Conservation (phyloP, 1,139 yeast genomes). For the Geotrichum aggregatum region DNA sequence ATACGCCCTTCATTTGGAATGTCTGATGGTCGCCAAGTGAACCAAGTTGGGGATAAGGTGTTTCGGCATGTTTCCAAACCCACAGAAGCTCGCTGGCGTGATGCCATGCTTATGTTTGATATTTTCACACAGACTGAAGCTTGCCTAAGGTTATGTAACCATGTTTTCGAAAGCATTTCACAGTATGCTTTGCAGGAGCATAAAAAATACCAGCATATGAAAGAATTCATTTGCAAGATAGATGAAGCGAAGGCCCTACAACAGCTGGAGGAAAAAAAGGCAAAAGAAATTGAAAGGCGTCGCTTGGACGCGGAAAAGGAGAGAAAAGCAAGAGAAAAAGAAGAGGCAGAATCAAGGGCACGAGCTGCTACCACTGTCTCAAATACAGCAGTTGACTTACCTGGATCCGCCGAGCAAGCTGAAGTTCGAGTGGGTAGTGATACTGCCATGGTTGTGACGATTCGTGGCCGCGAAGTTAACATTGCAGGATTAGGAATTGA, state of each 20-base stretch:
- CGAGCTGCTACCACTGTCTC: not conserved
- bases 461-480: constrained; percentile 78
- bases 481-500: constrained; percentile 89
- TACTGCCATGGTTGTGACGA: constrained; percentile 50
- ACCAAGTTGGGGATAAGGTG: too few relatives aligned
- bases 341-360: constrained; percentile 27
- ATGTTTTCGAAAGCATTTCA: constrained; percentile 43
- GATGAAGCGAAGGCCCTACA: constrained; percentile 22
- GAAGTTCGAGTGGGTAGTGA: not conserved
- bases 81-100: constrained; percentile 68
- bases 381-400: constrained; percentile 13
- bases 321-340: constrained; percentile 34
- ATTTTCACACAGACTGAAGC: constrained; percentile 44
- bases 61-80: constrained; percentile 43
- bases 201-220: constrained; percentile 34
- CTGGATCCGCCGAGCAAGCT: too few relatives aligned
- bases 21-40: too few relatives aligned
- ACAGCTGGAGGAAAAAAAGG: constrained; percentile 36
- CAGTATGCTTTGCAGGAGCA: constrained; percentile 41
- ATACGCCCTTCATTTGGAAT: too few relatives aligned
- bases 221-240: constrained; percentile 12
- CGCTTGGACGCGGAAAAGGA: constrained; percentile 26
- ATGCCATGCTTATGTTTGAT: constrained; percentile 50
- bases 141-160: constrained; percentile 48
- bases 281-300: constrained; percentile 29